A percentile compares a stretch with the other conserved stretches of the same genome.
phyloP scores from a whole-genome alignment of 805 yeast genomes.

The Yueomyces sp. region DNA sequence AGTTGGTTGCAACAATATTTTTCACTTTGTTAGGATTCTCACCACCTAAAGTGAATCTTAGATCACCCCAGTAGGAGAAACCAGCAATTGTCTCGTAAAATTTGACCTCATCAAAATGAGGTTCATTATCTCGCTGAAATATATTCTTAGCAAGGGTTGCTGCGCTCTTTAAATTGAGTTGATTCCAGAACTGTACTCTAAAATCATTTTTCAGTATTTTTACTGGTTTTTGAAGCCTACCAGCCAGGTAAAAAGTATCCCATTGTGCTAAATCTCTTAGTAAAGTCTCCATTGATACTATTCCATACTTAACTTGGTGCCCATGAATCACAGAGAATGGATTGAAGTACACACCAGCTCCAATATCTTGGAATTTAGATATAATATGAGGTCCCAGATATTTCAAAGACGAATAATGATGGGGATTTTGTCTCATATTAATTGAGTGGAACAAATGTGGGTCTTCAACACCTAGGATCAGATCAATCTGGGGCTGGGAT shows the following conservation, averaged over 20 bases:
- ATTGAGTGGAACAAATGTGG: slow-evolving; percentile 64
- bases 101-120: slow-evolving; percentile 41
- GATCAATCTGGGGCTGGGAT: slow-evolving; percentile 59
- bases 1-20: slow-evolving; percentile 76
- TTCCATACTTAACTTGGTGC: slow-evolving; percentile 69
- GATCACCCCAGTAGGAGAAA: slow-evolving; percentile 81
- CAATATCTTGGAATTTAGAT: slow-evolving; percentile 47
- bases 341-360: slow-evolving; percentile 89
- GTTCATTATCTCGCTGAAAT: slow-evolving; percentile 22
- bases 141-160: slow-evolving; percentile 39
- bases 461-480: slow-evolving; percentile 69
- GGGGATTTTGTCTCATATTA: slow-evolving; percentile 52
- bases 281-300: slow-evolving; percentile 50
- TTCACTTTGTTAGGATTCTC: slow-evolving; percentile 83
- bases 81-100: slow-evolving; percentile 68
- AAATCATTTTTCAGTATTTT: slow-evolving; percentile 55
- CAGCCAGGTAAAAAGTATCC: slow-evolving; percentile 79
- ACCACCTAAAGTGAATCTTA: slow-evolving; percentile 72
- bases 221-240: slow-evolving; percentile 90
- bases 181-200: slow-evolving; percentile 52
- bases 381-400: slow-evolving; percentile 47
- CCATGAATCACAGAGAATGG: slow-evolving; percentile 65
- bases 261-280: slow-evolving; percentile 67
- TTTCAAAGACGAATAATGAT: slow-evolving; percentile 65
- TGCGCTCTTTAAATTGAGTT: slow-evolving; percentile 66